Percentiles rank a stretch among this genome's conserved stretches.
phyloP scores from a whole-genome alignment of 257 asterid genomes.

The Solanum pinnatisectum region DNA sequence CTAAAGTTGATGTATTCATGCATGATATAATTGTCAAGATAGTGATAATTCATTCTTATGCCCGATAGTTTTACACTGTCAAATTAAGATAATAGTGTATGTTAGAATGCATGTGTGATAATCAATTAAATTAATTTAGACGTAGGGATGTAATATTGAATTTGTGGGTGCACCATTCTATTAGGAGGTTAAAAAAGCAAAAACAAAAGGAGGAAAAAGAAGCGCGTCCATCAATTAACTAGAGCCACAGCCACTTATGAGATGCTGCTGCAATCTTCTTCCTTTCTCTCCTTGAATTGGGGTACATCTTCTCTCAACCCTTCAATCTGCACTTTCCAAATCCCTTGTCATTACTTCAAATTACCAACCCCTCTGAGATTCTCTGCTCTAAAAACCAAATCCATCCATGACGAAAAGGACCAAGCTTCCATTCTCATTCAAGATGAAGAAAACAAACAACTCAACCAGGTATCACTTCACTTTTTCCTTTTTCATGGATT shows the following conservation, averaged over 20 bases:
- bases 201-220: not conserved
- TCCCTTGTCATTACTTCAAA: not conserved
- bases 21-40: too few relatives aligned
- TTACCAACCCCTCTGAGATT: conserved; percentile 5
- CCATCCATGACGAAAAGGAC: conserved; percentile 28
- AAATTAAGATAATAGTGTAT: not conserved
- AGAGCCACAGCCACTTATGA: not conserved
- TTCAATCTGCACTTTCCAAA: conserved; percentile 5
- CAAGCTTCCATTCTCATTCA: conserved; percentile 27
- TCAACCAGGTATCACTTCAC: conserved; percentile 21
- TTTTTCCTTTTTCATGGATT: not conserved
- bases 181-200: not conserved
- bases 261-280: conserved; percentile 4
- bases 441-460: conserved; percentile 15
- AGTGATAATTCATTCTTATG: too few relatives aligned
- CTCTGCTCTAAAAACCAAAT: conserved; percentile 12
- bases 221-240: not conserved
- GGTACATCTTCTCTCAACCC: conserved; percentile 18
- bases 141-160: not conserved
- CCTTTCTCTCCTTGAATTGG: not conserved
- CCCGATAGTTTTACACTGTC: not conserved
- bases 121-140: too few relatives aligned
- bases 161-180: not conserved
- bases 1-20: too few relatives aligned
- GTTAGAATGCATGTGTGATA: not conserved